Base-by-base conservation (phyloP, 1,284 basidiomycete species). In the Bjerkandera adusta region DNA sequence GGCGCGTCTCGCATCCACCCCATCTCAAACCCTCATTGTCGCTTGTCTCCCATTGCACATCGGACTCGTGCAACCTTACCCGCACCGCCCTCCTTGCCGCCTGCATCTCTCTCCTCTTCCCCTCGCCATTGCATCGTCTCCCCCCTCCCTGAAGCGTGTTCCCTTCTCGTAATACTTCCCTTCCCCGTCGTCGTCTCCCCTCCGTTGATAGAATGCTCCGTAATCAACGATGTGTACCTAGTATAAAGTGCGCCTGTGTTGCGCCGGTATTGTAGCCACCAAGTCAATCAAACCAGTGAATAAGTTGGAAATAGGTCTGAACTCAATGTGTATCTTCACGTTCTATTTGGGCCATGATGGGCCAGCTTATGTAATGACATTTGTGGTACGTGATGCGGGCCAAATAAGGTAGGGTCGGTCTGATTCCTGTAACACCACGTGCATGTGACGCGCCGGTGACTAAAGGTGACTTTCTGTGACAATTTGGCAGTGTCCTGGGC, bases 201-300 rank as follows among this genome's bases (percentile, higher is more conserved):
- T 20, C 13, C 36, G 36, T 24, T 38, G 36, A 21, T 21, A 21
- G 21, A 12, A 38, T 18, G 10, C 12, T 15, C 13, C 35, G 35
- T 11, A 20, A 21, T 38, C 36, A 38, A 24, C 36, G 21, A 22
- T 38, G 36, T 38, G 25, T 24, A 38, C 25, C 21, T 22, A 22
- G 36, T 38, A 38, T 22, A 38, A 12, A 22, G 36, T 30, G 27
- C 27, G 18, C 36, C 18, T 38, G n/a, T n/a, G n/a, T n/a, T 24
- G 36, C 8, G 8, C 8, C 27, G 20, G 20, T 38, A 38, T 21
- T 38, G 21, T 21, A 38, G 15, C 36, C 25, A 18, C 20, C 18
- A 38, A 25, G 10, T 38, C 10, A 21, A 30, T 30, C 8, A 30
- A 30, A 30, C 27, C 8, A 30, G 27, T 30, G 8, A 8, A 30